Evolutionary conservation across 495 filamentous ascomycete genomes (phyloP), one percentile per base, ranked within the genome.

Genomic region (Penicillium lagena): DNA sequence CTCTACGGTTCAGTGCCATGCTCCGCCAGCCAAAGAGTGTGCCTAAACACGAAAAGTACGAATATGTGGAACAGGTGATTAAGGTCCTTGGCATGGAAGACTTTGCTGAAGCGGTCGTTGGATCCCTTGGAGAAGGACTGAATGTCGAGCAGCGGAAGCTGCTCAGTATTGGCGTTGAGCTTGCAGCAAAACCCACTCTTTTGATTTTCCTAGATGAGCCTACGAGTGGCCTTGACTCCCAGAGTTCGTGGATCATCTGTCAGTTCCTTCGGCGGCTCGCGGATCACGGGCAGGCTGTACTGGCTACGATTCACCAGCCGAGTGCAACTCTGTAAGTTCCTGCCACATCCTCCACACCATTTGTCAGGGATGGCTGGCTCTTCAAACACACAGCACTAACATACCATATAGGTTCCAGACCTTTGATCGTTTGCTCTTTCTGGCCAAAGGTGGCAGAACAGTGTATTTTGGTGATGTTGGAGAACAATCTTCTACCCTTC

Each of bases 271-370:
- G 87, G 52, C 88, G 88, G 58, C 72, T 96, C 17, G 87, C 89
- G 39, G 83, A 87, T 63, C 81, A 78, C 49, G 89, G 89, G 12
- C 88, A 94, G 59, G 89, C 90, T 34, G 83, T 96, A 51, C 78
- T 96, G 7, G 89, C 85, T 54, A 95, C 90, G 3, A 96, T 97
- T 43, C 91, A 97, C 62, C 91, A 97, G 60, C 89, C 89, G 1
- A 90, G 85, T 2, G 88, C 88, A 29, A 81, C 90, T 59, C 72
- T 97, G 35, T 17, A 4, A 17, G 15, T 17, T 17, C 15, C 15
- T 17, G 4, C 15, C 15, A 17, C 15, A 17, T 17, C 15, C 4
- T 17, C 1, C 4, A 1, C 15, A 17, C 15, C 15, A 4, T 17
- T 4, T 17, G 4, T 17, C 15, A 17, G 15, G 15, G 15, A 4